Base-by-base conservation (phyloP, 257 asterid genomes). In the Lavandula angustifolia region DNA sequence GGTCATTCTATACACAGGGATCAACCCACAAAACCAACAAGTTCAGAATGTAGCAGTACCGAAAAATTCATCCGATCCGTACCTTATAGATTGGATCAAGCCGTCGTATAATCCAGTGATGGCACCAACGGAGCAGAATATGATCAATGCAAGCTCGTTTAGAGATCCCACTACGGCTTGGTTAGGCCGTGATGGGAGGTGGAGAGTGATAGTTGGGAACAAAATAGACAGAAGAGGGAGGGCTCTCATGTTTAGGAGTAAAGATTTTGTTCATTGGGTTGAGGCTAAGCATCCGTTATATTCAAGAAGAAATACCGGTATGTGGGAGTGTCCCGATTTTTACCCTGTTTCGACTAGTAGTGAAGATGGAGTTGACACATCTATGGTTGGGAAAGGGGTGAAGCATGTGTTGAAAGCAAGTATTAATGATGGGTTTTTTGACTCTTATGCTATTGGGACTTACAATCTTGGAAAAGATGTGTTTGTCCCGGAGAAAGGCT, bases 101-200 rank as follows among this genome's bases (percentile, higher is more conserved):
- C 55, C 78, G 5, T 22, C 73, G 6, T 27, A 48, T 2, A 73
- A 76, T 33, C 85, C 81, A 18, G 1, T 76, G 11, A 69, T 76
- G 37, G 33, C 69, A 13, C 82, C 85, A 7, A 40, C 57, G 1
- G 7, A 4, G 50, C 59, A 66, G 33, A 63, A 66, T 32, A 44
- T 27, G 31, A 60, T 60, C 4, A 43, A 49, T 17, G 50, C 71
- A 11, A 65, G 8, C 41, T 72, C 75, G 4, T 80, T 76, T 33
- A 63, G 85, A 35, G 85, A 80, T 29, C 85, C 82, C 4, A 62
- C 82, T 6, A 80, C 85, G 0, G 77, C 82, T 13, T 80, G 85
- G 85, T 34, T 66, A 60, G 73, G 77, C 40, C 67, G 17, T 1
- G 77, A 73, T 42, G 73, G 64, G 7, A 13, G 17, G 6, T 73